Conservation (phyloP, 129 eudicot genomes). For the Flaveria brownii region DNA sequence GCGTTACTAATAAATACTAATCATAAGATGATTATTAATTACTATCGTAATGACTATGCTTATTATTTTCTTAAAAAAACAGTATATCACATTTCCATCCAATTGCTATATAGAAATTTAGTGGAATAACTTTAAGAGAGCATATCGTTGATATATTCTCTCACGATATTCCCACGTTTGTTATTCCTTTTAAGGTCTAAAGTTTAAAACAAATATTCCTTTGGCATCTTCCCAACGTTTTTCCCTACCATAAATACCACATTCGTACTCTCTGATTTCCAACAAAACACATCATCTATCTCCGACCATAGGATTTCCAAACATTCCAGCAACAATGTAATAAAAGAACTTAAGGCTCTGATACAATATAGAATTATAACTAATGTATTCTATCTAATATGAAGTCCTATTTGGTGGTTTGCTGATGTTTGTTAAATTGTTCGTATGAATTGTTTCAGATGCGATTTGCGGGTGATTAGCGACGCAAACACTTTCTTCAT, state of each 20-base stretch:
- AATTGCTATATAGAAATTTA: background rate
- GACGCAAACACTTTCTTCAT: slow-evolving; percentile 85
- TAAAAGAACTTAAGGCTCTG: no score
- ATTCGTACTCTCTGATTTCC: background rate
- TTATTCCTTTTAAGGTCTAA: no score
- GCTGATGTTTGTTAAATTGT: background rate
- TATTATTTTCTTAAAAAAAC: no score
- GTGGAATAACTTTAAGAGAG: background rate
- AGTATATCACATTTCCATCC: background rate
- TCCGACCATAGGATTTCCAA: background rate
- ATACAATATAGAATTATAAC: no score
- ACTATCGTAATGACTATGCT: background rate
- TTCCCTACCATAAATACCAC: slow-evolving; percentile 25
- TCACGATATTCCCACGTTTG: background rate
- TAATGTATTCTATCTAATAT: no score
- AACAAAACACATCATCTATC: slow-evolving; percentile 2
- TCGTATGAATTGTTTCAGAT: slow-evolving; percentile 42
- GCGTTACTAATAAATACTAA: no score
- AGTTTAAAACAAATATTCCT: slow-evolving; percentile 42
- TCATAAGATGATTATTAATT: no score
- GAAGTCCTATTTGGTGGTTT: background rate
- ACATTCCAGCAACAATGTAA: slow-evolving; percentile 37
- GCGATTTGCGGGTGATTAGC: slow-evolving; percentile 80
- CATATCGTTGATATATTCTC: background rate
- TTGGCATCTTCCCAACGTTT: slow-evolving; percentile 34